These are phyloP conservation scores for Thermothielavioides terrestris DNA, from an alignment of 495 filamentous ascomycete genomes.

Conservation along the genomic window DNA sequence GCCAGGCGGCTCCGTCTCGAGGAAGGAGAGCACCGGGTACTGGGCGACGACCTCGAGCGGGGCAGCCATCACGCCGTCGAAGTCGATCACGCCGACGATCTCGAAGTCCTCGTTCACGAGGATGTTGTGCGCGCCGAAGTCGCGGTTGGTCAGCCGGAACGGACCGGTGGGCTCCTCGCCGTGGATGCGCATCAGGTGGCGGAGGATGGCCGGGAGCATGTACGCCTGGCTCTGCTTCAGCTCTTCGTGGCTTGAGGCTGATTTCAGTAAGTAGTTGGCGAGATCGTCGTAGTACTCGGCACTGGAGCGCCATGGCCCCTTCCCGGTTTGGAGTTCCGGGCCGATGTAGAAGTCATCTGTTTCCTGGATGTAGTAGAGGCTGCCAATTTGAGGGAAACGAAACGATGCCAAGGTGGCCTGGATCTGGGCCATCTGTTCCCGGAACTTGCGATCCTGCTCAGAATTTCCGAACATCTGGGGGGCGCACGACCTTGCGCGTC, in stretches of 20 bases:
- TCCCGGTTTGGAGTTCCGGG: neutral
- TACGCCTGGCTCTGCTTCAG: neutral
- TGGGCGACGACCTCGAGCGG: conserved; percentile 2
- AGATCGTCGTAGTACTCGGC: neutral
- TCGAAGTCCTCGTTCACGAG: conserved; percentile 3
- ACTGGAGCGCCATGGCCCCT: neutral
- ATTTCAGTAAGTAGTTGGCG: neutral
- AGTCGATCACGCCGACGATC: conserved; percentile 2
- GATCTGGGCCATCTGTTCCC: neutral
- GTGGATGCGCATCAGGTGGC: neutral
- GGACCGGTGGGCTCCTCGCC: neutral
- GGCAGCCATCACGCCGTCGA: conserved; percentile 7
- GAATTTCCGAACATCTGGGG: neutral
- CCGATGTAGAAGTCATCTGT: conserved; percentile 4
- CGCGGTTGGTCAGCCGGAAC: conserved; percentile 3
- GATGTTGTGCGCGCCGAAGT: conserved; percentile 5
- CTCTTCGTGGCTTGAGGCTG: neutral
- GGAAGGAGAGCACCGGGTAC: neutral
- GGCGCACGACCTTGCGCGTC: neutral
- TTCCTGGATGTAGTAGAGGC: neutral
- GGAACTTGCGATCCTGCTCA: neutral
- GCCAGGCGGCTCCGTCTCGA: neutral
- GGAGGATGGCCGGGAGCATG: neutral
- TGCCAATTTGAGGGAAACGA: neutral
- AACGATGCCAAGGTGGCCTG: neutral